These are phyloP conservation scores for Eucalyptus cloeziana DNA, from an alignment of 345 rosid genomes.

Conservation along the genomic window DNA sequence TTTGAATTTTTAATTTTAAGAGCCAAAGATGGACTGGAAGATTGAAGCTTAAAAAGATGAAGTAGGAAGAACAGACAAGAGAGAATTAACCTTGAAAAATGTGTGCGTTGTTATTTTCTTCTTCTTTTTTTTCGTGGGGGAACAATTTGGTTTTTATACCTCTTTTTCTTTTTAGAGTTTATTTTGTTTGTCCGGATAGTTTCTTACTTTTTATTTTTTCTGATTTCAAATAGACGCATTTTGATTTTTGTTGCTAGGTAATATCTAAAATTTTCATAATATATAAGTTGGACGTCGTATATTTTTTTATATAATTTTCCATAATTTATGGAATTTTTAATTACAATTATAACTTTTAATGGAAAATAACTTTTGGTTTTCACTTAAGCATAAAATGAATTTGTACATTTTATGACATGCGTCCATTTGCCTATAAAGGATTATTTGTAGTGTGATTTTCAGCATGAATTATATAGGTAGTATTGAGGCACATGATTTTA, in stretches of 20 bases:
- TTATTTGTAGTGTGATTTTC: neutral
- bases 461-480: neutral
- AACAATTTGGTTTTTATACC: neutral
- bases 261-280: neutral
- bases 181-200: neutral
- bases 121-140: neutral
- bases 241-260: neutral
- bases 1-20: neutral
- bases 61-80: neutral
- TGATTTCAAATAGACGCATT: neutral
- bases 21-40: slow-evolving; percentile 30
- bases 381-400: neutral
- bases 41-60: slow-evolving; percentile 30
- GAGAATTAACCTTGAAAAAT: neutral
- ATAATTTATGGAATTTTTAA: neutral
- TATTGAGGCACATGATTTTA: no score
- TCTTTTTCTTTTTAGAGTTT: neutral
- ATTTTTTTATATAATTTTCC: neutral
- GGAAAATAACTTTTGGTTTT: neutral
- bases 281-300: neutral
- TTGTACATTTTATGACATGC: neutral
- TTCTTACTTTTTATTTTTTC: neutral
- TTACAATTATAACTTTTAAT: neutral
- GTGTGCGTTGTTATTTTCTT: neutral
- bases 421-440: neutral